These are phyloP conservation scores for Elsinoe necatrix DNA, from an alignment of 2,329 filamentous ascomycete species.

Conservation along the genomic window DNA sequence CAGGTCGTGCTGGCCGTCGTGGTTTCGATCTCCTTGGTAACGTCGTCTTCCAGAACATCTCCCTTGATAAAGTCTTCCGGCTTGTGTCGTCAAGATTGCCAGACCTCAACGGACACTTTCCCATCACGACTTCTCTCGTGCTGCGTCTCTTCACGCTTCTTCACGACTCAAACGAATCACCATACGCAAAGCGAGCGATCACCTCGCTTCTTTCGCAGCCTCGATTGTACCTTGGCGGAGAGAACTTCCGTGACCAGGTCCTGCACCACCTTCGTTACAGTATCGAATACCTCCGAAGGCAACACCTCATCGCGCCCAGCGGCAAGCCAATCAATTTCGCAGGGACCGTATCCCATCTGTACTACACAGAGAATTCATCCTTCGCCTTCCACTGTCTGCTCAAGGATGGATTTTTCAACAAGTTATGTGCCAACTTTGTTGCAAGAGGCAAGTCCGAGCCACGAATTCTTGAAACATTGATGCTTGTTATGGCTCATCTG, in stretches of 20 bases:
- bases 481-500: constrained; percentile 62
- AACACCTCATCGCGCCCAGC: constrained; percentile 52
- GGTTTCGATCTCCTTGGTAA: constrained; percentile 76
- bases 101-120: constrained; percentile 68
- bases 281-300: constrained; percentile 66
- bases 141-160: constrained; percentile 60
- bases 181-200: constrained; percentile 54
- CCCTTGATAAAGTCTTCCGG: constrained; percentile 52
- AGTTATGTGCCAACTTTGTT: constrained; percentile 52
- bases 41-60: constrained; percentile 65
- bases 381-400: constrained; percentile 71
- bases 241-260: constrained; percentile 58
- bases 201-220: constrained; percentile 62
- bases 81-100: constrained; percentile 66
- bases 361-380: constrained; percentile 65
- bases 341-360: constrained; percentile 60
- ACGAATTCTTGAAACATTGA: constrained; percentile 48
- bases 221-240: constrained; percentile 61
- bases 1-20: constrained; percentile 68
- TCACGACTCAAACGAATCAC: constrained; percentile 54
- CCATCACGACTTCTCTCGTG: constrained; percentile 64
- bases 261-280: constrained; percentile 72
- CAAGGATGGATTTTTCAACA: constrained; percentile 60
- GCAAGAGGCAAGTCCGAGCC: constrained; percentile 34
- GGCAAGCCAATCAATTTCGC: constrained; percentile 66